Conservation (phyloP, 306 rosid species). For the Styphnolobium japonicum region DNA sequence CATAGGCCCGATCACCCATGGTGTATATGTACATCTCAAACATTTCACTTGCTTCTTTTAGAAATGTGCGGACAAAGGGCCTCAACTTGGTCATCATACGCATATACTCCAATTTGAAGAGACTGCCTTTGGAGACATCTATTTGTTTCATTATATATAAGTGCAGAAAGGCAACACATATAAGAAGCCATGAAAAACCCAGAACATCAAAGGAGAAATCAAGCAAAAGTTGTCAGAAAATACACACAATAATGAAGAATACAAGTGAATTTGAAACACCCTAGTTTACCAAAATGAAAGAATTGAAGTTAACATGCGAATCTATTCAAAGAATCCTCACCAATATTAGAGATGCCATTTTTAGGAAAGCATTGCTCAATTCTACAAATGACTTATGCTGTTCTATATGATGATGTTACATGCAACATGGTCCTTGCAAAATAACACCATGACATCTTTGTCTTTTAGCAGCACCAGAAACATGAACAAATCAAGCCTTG, state of each 20-base stretch:
- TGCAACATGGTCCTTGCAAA: neutral
- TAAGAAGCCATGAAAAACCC: neutral
- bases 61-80: conserved; percentile 73
- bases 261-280: neutral
- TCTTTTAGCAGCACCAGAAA: neutral
- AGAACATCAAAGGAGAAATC: neutral
- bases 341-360: neutral
- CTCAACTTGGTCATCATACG: conserved; percentile 91
- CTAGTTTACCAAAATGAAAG: neutral
- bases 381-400: neutral
- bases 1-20: conserved; percentile 92
- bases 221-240: neutral
- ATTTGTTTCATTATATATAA: conserved; percentile 13
- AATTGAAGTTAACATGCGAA: neutral
- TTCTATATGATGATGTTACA: neutral
- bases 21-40: conserved; percentile 92
- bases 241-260: conserved; percentile 15
- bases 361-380: neutral
- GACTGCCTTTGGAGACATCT: conserved; percentile 76
- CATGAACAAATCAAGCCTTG: neutral
- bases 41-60: conserved; percentile 71
- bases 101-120: conserved; percentile 61
- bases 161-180: neutral
- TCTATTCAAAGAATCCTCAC: conserved; percentile 5
- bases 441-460: neutral